These are phyloP conservation scores for Talaromyces borbonicus DNA, from an alignment of 495 filamentous ascomycete species.

Conservation along the genomic window DNA sequence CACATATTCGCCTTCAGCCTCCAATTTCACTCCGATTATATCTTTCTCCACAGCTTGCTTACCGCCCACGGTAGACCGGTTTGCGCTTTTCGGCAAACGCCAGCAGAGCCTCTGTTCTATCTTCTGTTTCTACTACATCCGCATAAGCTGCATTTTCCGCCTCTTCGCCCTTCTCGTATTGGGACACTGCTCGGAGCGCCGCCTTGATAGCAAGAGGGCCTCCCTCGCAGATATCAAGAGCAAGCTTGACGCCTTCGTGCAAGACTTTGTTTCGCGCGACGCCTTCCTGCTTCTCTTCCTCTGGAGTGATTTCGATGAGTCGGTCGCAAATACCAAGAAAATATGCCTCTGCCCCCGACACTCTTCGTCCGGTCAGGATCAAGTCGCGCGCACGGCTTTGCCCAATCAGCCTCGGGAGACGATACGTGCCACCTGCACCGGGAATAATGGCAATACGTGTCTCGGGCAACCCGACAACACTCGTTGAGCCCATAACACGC, in stretches of 20 bases:
- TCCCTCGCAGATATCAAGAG: slow-evolving; percentile 74
- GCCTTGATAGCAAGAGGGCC: slow-evolving; percentile 70
- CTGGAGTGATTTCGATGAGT: slow-evolving; percentile 60
- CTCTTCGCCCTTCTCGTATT: slow-evolving; percentile 48
- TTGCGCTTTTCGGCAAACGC: slow-evolving; percentile 90
- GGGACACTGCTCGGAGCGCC: slow-evolving; percentile 59
- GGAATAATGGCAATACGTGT: slow-evolving; percentile 88
- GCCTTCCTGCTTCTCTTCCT: slow-evolving; percentile 40
- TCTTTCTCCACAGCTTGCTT: too few relatives aligned
- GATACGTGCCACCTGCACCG: slow-evolving; percentile 85
- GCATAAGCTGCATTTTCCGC: slow-evolving; percentile 73
- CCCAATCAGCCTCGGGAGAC: slow-evolving; percentile 71
- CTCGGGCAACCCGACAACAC: slow-evolving; percentile 75
- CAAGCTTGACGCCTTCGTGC: slow-evolving; percentile 65
- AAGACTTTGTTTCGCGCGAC: slow-evolving; percentile 55
- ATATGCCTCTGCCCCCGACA: slow-evolving; percentile 70
- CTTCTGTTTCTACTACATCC: slow-evolving; percentile 67
- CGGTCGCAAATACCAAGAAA: slow-evolving; percentile 77
- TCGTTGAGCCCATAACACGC: slow-evolving; percentile 66
- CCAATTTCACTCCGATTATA: too few relatives aligned
- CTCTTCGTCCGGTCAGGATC: slow-evolving; percentile 73
- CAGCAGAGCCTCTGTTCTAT: slow-evolving; percentile 73
- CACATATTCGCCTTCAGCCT: too few relatives aligned
- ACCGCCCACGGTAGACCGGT: slow-evolving; percentile 66
- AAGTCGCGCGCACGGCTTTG: slow-evolving; percentile 66